Base-by-base conservation (phyloP, 2,329 filamentous ascomycete genomes). In the Aspergillus glaucus region DNA sequence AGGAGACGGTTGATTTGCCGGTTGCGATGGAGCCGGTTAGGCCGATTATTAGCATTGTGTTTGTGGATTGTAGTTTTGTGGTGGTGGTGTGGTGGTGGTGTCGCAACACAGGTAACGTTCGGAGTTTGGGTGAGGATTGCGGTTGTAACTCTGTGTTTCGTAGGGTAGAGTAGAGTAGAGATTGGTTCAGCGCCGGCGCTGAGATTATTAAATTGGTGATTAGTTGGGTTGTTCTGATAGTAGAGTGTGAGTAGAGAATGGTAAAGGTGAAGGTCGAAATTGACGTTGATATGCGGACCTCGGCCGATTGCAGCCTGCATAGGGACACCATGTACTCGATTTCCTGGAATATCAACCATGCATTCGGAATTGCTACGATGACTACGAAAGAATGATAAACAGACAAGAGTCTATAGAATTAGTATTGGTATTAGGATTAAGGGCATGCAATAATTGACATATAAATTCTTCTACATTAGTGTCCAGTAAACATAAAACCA, bases 21-120 rank as follows among this genome's bases (percentile, higher is more conserved):
- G 93, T 98, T 52, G 93, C 93, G 65, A 98, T 97, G 52, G 91
- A 95, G 66, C 93, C 93, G 7, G 93, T 98, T 22, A 98, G 82
- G 49, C 93, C 93, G 61, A 98, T 90, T 62, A 98, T 84, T 44
- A 97, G 81, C 93, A 97, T 97, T 50, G 55, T 47, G 22, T 34
- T 12, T 45, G 17, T 34, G 3, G 41, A 32, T 19, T 12, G 5
- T 15, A 14, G 19, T 46, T 37, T 10, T 12, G 26, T 21, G 22
- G 40, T 21, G 22, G 40, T 14, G 8, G 8, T 42, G 12, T 15
- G 42, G 43, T 43, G 46, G 24, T 28, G 28, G 32, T 36, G 14
- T 15, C n/a, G 22, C 14, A 6, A 32, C 5, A n/a, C n/a, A n/a
- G 34, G 24, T 22, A 37, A 2, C 6, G 22, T 21, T 14, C 21